Base-by-base conservation (phyloP, 345 rosid genomes). In the Luvunga scandens region DNA sequence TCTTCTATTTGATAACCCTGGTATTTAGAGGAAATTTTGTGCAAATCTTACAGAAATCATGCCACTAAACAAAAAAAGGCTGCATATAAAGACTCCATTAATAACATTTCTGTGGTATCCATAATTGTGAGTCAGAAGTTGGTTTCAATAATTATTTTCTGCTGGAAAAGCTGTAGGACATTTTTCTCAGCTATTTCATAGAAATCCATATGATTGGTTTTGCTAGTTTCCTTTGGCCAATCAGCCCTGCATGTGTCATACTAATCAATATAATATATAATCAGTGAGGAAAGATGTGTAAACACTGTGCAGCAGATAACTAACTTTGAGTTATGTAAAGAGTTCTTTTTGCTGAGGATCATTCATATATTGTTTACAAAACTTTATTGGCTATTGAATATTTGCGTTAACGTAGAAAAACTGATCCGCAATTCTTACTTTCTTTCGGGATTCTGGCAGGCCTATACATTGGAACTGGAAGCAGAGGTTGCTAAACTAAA, bases 391-490 rank as follows among this genome's bases (percentile, higher is more conserved):
- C 39, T 24, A 25, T 38, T 38, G 18, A 57, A 34, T 16, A 21
- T 28, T 72, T 34, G 24, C 14, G 30, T 75, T 7, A 19, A 18
- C 8, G 3, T 9, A 3, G 39, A 57, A 42, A 57, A 57, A 69
- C n/a, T 76, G 45, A 77, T 27, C 34, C 22, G 25, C 22, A 16
- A 19, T 38, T 36, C 19, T 6, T 33, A 56, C 56, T 12, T 45
- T 42, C 18, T 50, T 59, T 73, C 48, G 66, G 80, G 71, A 68
- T 36, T 69, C 50, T 83, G 69, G 75, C 86, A 97, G 99, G 99
- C 99, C 21, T 97, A 97, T 75, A 94, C 98, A 1, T 69, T 89
- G 90, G 98, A 97, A 82, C 86, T 97, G 79, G 99, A 97, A 88
- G 93, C 91, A 79, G 98, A 94, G 84, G 84, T 97, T 77, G 94